Conservation (phyloP, 2,329 filamentous ascomycete genomes). For the Elsinoe perseae region DNA sequence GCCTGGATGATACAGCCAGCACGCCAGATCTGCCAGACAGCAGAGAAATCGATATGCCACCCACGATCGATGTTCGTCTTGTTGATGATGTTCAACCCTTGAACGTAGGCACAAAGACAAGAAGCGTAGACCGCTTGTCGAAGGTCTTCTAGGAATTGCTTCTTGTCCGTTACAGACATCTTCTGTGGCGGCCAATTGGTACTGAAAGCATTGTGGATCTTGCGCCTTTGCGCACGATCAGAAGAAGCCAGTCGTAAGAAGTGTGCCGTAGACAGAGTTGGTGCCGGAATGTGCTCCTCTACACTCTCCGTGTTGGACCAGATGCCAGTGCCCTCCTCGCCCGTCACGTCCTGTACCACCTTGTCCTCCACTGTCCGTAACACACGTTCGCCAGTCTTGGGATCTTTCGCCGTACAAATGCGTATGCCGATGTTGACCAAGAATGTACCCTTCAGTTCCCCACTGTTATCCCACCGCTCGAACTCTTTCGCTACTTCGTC, state of each 20-base stretch:
- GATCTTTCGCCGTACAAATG: constrained; percentile 49
- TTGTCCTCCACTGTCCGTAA: constrained; percentile 59
- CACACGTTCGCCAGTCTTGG: constrained; percentile 40
- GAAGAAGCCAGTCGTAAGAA: constrained; percentile 57
- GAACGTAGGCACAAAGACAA: constrained; percentile 55
- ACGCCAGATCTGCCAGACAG: constrained; percentile 56
- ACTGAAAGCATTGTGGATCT: constrained; percentile 42
- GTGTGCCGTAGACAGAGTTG: constrained; percentile 57
- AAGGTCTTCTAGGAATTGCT: constrained; percentile 49
- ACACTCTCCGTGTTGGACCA: constrained; percentile 59
- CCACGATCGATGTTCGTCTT: constrained; percentile 50
- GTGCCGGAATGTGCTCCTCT: constrained; percentile 53
- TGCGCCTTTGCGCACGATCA: constrained; percentile 49
- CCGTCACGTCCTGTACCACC: constrained; percentile 61
- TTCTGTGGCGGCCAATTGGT: constrained; percentile 34
- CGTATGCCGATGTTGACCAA: constrained; percentile 56
- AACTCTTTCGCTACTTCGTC: constrained; percentile 56
- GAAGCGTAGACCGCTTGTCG: constrained; percentile 54
- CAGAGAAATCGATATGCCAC: constrained; percentile 50
- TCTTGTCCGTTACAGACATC: constrained; percentile 28
- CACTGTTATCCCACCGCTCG: constrained; percentile 51
- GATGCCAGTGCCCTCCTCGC: constrained; percentile 58
- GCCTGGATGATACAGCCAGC: constrained; percentile 64
- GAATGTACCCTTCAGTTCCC: constrained; percentile 54
- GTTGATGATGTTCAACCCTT: constrained; percentile 59